phyloP scores from a whole-genome alignment of 2,329 filamentous ascomycete species.

The Microcyclosporella mali region DNA sequence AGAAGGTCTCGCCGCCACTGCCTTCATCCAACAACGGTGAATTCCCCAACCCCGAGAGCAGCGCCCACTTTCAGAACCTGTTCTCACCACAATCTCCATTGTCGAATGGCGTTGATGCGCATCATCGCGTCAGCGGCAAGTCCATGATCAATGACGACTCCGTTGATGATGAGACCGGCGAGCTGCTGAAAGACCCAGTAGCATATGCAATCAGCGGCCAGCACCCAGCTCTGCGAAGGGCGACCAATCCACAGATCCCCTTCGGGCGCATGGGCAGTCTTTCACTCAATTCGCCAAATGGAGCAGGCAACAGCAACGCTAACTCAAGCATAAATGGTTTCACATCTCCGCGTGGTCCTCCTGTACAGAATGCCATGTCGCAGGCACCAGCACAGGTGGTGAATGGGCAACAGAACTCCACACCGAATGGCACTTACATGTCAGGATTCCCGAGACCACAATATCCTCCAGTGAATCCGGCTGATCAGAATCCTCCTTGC shows the following conservation, averaged over 20 bases:
- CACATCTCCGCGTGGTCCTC: slow-evolving; percentile 42
- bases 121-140: slow-evolving; percentile 58
- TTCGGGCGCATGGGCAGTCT: slow-evolving; percentile 62
- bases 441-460: slow-evolving; percentile 58
- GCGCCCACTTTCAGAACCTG: slow-evolving; percentile 53
- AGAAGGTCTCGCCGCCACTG: slow-evolving; percentile 55
- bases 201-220: slow-evolving; percentile 67
- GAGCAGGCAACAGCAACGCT: slow-evolving; percentile 34
- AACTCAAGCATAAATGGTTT: slow-evolving; percentile 53
- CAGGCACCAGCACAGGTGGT: slow-evolving; percentile 26
- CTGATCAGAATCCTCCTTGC: slow-evolving; percentile 94
- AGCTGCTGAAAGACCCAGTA: slow-evolving; percentile 65
- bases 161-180: slow-evolving; percentile 64
- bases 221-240: slow-evolving; percentile 48
- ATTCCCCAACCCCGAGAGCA: slow-evolving; percentile 53
- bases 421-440: slow-evolving; percentile 49
- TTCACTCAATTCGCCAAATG: slow-evolving; percentile 62
- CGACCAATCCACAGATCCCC: slow-evolving; percentile 67
- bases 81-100: slow-evolving; percentile 71
- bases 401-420: slow-evolving; percentile 46
- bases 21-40: slow-evolving; percentile 53
- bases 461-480: slow-evolving; percentile 83
- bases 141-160: slow-evolving; percentile 64
- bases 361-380: slow-evolving; percentile 46
- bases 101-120: slow-evolving; percentile 61